phyloP scores from a whole-genome alignment of 139 green algal genomes.

The Chlamydomonas sphaeroides region DNA sequence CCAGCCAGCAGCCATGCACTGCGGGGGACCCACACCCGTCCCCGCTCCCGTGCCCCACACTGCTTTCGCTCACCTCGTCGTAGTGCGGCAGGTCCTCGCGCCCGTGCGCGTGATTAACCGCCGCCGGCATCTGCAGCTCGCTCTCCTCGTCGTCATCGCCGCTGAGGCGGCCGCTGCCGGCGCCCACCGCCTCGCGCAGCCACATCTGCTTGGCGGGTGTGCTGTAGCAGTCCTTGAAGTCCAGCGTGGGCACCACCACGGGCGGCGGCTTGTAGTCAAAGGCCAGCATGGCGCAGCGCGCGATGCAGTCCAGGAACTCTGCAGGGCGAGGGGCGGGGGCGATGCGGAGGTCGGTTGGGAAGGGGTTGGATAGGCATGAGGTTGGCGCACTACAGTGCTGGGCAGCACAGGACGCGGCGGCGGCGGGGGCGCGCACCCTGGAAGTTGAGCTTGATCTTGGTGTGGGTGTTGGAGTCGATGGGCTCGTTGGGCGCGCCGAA shows the following conservation, averaged over 20 bases:
- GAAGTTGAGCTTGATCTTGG: constrained; percentile 25
- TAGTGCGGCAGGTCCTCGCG: constrained; percentile 31
- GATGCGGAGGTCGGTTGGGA: background rate
- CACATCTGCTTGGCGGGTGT: constrained; percentile 44
- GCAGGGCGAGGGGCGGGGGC: background rate
- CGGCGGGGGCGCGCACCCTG: constrained; percentile 18
- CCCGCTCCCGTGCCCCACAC: no score
- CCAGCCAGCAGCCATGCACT: no score
- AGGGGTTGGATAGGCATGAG: no score
- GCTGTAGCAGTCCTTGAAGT: constrained; percentile 42
- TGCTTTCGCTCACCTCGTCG: constrained; percentile 34
- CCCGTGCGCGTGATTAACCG: background rate
- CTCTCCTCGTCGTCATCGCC: background rate
- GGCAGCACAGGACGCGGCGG: no score
- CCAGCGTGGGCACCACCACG: constrained; percentile 17
- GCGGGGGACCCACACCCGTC: no score
- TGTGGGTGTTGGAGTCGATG: constrained; percentile 35
- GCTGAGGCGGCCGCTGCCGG: background rate
- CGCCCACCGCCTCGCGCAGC: constrained; percentile 1
- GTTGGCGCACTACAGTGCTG: no score
- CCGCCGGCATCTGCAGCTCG: constrained; percentile 40
- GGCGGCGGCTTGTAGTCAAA: constrained; percentile 38
- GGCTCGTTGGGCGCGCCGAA: constrained; percentile 16
- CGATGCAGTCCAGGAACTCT: constrained; percentile 41
- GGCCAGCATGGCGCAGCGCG: constrained; percentile 35